Base-by-base conservation (phyloP, 2,329 filamentous ascomycete species). In the Diaporthe citriasiana region DNA sequence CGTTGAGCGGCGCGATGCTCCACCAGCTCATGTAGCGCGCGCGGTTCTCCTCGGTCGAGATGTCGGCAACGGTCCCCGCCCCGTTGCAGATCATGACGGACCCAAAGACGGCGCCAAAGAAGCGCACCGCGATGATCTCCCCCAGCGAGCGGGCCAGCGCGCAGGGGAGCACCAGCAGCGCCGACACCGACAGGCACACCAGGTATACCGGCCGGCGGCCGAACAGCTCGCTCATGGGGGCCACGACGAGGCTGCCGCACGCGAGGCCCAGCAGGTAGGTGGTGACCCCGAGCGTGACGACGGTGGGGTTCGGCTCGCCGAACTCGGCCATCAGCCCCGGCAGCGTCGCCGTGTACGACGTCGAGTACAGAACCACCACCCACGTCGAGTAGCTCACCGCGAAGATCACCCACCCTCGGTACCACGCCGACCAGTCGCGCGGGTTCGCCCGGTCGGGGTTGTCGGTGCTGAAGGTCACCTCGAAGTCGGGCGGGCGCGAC, bases 1-100 rank as follows among this genome's bases (percentile, higher is more conserved):
- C 95, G 79, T 97, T 97, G 81, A 97, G 89, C 0, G 95, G 95
- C 0, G 94, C 95, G 71, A 98, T 91, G 75, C 89, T 90, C 91
- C 95, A 98, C 45, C 97, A 87, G 6, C 92, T 94, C 83, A 98
- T 94, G 55, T 93, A 93, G n/a, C 97, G 84, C 3, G 94, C 94
- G 22, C 95, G 91, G 79, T 93, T 91, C 65, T 97, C 91, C 59
- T 96, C 94, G 19, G 89, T 88, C n/a, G 94, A 91, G 66, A 98
- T 92, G 81, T 98, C 95, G 38, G 93, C 92, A 15, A 98, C 89
- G 10, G 92, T 94, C 3, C 95, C 95, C 0, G 95, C 94, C 1
- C 93, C 91, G 80, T 97, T 97, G 17, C 92, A 91, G 35, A 98
- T 92, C 90, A 97, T 93, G 55, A 93, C 94, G 8, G 94, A 90